A percentile compares a stretch with the other conserved stretches of the same genome.
Conservation (phyloP, 1,284 basidiomycete species). For the Athelia psychrophila region DNA sequence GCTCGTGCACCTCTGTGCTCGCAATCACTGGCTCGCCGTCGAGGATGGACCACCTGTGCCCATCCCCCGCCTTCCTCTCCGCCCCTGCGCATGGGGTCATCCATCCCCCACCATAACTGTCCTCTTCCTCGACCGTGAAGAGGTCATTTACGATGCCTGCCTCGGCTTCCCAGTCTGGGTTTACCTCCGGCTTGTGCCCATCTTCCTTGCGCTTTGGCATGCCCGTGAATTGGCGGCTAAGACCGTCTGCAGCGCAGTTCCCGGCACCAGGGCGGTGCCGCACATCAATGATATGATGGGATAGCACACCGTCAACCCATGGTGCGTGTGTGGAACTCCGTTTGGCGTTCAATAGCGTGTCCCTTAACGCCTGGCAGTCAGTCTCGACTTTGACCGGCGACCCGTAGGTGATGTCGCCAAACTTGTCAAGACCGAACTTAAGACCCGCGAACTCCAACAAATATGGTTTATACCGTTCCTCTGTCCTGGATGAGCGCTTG, state of each 20-base stretch:
- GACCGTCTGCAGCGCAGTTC: conserved; percentile 21
- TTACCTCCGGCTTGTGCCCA: conserved; percentile 28
- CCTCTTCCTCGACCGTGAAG: conserved; percentile 10
- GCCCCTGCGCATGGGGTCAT: no score
- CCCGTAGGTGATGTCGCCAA: not conserved
- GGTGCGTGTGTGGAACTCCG: conserved; percentile 22
- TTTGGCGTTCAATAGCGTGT: conserved; percentile 9
- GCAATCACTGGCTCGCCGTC: no score
- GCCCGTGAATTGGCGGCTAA: conserved; percentile 19
- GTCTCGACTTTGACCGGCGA: not conserved
- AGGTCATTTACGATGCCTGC: conserved; percentile 28
- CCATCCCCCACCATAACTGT: no score
- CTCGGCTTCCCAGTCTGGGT: conserved; percentile 25
- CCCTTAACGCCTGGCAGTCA: not conserved
- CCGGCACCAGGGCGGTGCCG: conserved; percentile 19
- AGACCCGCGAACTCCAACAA: not conserved
- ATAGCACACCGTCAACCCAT: conserved; percentile 25
- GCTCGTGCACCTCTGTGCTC: no score
- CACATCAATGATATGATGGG: conserved; percentile 22
- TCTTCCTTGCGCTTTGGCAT: conserved; percentile 15
- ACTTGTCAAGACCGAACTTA: not conserved
- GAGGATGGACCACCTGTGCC: no score
- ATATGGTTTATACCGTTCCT: not conserved
- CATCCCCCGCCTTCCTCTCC: no score
- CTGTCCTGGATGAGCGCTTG: not conserved